Conservation (phyloP, 148 eudicot species). For the Rhododendron henanense region DNA sequence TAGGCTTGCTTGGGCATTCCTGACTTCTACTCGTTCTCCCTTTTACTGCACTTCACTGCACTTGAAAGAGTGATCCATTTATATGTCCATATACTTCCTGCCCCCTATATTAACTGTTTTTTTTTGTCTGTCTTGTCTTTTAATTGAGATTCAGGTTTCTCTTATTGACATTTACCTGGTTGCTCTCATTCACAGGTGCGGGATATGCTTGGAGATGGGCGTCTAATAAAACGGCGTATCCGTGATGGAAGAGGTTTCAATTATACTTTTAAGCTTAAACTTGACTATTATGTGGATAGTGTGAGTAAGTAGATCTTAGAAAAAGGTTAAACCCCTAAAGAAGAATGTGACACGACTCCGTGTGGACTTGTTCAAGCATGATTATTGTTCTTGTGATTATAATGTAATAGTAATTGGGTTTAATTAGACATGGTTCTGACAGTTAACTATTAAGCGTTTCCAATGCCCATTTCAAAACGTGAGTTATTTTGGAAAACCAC, state of each 20-base stretch:
- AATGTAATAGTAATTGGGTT: neutral
- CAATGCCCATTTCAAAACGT: neutral
- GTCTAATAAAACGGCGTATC: constrained; percentile 85
- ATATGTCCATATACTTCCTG: neutral
- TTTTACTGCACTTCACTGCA: neutral
- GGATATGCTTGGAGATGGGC: constrained; percentile 98
- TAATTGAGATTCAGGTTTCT: neutral
- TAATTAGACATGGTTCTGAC: neutral
- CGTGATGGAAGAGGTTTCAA: constrained; percentile 85
- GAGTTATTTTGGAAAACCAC: neutral
- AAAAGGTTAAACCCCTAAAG: neutral
- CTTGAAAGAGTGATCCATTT: neutral
- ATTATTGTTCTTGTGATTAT: neutral
- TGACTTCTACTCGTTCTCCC: neutral
- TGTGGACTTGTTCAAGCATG: neutral
- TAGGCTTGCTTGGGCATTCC: neutral
- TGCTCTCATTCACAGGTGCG: constrained; percentile 56
- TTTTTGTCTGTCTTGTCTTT: neutral
- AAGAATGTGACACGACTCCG: neutral
- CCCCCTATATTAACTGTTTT: neutral
- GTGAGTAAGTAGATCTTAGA: neutral
- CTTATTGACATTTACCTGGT: constrained; percentile 2
- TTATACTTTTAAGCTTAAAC: constrained; percentile 5
- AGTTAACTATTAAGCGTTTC: neutral
- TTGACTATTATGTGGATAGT: neutral